Conservation (phyloP, 805 yeast genomes). For the Candida pseudoglaebosa region DNA sequence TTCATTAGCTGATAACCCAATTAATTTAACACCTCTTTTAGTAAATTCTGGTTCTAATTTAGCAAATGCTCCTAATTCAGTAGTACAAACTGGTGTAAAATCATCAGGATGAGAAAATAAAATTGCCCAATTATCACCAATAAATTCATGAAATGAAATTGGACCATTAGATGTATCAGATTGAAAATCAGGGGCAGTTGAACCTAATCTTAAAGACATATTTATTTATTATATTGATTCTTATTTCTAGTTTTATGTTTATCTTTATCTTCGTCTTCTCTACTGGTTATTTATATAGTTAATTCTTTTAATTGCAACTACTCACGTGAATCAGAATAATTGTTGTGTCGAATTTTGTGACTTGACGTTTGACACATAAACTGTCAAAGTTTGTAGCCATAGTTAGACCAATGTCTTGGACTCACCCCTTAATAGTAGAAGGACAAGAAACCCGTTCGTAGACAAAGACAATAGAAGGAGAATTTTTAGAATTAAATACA, state of each 20-base stretch:
- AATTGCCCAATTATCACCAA: constrained; percentile 61
- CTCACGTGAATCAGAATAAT: constrained; percentile 4
- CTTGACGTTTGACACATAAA: neutral
- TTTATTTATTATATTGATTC: neutral
- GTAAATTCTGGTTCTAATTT: constrained; percentile 65
- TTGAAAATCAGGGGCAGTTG: constrained; percentile 59
- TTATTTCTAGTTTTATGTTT: too few species aligned
- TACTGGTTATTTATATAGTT: neutral
- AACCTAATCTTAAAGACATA: constrained; percentile 19
- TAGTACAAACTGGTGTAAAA: constrained; percentile 76
- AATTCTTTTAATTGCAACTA: constrained; percentile 2
- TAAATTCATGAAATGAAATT: constrained; percentile 59
- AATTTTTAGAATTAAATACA: too few species aligned
- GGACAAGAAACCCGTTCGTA: neutral
- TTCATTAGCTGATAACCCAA: constrained; percentile 66
- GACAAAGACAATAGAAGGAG: neutral
- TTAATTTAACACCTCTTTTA: constrained; percentile 59
- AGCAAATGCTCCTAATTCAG: constrained; percentile 75
- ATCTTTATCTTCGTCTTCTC: too few species aligned
- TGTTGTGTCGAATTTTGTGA: neutral
- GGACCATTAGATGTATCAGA: constrained; percentile 62
- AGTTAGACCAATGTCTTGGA: too few species aligned
- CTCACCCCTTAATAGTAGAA: constrained; percentile 1
- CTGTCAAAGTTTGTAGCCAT: too few species aligned
- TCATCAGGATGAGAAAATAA: constrained; percentile 76